Base-by-base conservation (phyloP, 148 eudicot species). In the Rhododendron ovatum region DNA sequence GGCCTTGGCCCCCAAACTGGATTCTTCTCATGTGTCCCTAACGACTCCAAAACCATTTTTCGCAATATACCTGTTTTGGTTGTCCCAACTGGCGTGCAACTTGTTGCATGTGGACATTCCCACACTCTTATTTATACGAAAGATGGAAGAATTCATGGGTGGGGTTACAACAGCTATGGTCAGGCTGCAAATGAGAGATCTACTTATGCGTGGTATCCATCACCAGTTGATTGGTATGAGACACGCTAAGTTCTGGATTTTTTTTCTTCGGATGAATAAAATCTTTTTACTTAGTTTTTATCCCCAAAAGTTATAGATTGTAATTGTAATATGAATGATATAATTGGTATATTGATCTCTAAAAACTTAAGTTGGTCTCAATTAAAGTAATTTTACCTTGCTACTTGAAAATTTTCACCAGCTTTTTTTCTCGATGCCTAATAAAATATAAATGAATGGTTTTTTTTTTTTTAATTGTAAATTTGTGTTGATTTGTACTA, bases 141-240 rank as follows among this genome's bases (percentile, higher is more conserved):
- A 75, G 98, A 95, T 74, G 98, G 99, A 81, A 90, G 99, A 86
- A 98, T 98, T 85, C 95, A 94, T 30, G 99, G 99, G 55, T 98
- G 99, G 99, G 99, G 98, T 61, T 95, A 98, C 87, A 98, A 98
- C 85, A 89, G 94, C 89, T 98, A 98, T 86, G 99, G 98, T 67
- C 99, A 96, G 83, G 99, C 99, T 24, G 96, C 99, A 83, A 94
- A 95, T 86, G 94, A 91, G 88, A 92, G 91, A 86, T 93, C 94
- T 77, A 94, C 99, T 1, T 94, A 94, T 90, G 99, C 99, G 83
- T 98, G 99, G 99, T 95, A 94, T 89, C 99, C 99, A 26, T 95
- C 99, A 1, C 99, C 99, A 20, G 94, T 98, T 90, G 99, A 98
- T 89, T 98, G 99, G 99, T 97, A 93, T 80, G 93, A 86, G 37